These are phyloP conservation scores for Neoboletus magnificus DNA, from an alignment of 768 basidiomycete genomes.

Conservation along the genomic window DNA sequence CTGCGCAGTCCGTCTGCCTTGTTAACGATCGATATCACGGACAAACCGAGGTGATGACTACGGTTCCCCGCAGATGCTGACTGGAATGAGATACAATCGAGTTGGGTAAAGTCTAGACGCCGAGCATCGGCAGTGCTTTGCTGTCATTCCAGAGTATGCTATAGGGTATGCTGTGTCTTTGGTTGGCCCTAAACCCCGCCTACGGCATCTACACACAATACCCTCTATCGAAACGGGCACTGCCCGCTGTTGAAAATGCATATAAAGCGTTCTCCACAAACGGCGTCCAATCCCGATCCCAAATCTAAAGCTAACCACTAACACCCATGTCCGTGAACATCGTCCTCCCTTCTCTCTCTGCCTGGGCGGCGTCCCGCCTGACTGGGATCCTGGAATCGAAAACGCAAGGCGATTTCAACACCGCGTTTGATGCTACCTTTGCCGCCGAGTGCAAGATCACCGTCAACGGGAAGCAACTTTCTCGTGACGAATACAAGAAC, in stretches of 20 bases:
- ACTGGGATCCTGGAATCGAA: slow-evolving; percentile 39
- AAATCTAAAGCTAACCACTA: neutral
- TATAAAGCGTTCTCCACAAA: slow-evolving; percentile 11
- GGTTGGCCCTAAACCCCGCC: neutral
- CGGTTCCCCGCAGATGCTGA: neutral
- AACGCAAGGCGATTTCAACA: slow-evolving; percentile 31
- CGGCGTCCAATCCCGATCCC: neutral
- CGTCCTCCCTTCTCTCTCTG: slow-evolving; percentile 40
- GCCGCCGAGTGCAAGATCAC: slow-evolving; percentile 34
- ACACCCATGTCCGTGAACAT: slow-evolving; percentile 26
- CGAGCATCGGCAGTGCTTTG: neutral
- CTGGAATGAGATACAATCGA: neutral
- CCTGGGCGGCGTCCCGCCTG: slow-evolving; percentile 41
- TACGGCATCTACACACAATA: neutral
- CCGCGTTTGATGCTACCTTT: slow-evolving; percentile 42
- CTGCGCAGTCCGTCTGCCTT: neutral
- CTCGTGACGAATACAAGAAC: slow-evolving; percentile 40
- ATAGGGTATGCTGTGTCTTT: neutral
- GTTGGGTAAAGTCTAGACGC: slow-evolving; percentile 1
- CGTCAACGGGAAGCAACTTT: slow-evolving; percentile 40
- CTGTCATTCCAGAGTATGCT: neutral
- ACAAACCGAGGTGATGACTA: neutral
- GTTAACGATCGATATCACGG: neutral
- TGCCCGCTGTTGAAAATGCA: neutral
- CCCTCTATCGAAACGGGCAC: neutral